These are phyloP conservation scores for Cavenderia fasciculata DNA, from an alignment of 78 protist genomes.

Conservation along the genomic window DNA sequence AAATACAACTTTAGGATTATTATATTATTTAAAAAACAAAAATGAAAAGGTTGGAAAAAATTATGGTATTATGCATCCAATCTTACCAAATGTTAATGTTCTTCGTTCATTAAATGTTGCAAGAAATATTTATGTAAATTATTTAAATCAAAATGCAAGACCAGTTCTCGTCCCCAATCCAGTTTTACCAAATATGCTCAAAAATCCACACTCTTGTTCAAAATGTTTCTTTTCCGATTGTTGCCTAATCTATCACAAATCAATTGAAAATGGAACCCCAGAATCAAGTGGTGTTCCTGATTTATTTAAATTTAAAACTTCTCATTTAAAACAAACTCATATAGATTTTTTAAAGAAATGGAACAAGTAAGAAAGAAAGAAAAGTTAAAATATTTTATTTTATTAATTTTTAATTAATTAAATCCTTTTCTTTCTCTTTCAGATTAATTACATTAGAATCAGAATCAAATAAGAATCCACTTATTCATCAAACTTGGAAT, in stretches of 20 bases:
- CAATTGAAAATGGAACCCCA: constrained; percentile 55
- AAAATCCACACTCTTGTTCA: constrained; percentile 1
- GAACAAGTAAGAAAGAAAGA: constrained; percentile 60
- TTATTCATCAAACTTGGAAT: constrained; percentile 50
- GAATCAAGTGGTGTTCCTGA: constrained; percentile 32
- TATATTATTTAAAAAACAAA: constrained; percentile 47
- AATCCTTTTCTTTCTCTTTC: background rate
- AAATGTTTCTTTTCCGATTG: constrained; percentile 38
- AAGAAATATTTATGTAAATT: constrained; percentile 47
- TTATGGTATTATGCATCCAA: constrained; percentile 58
- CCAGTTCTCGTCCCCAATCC: constrained; percentile 18
- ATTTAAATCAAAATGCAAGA: constrained; percentile 33
- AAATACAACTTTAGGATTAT: constrained; percentile 40
- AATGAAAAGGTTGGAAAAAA: constrained; percentile 3
- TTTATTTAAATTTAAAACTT: constrained; percentile 11
- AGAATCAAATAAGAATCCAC: constrained; percentile 30
- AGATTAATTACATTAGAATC: constrained; percentile 45
- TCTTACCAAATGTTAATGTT: constrained; percentile 32
- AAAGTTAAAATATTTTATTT: background rate
- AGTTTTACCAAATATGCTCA: constrained; percentile 37
- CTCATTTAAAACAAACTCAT: constrained; percentile 15
- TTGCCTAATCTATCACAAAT: constrained; percentile 45
- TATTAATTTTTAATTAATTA: background rate
- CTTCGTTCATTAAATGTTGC: constrained; percentile 24
- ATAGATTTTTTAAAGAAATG: constrained; percentile 34